These are phyloP conservation scores for Nigrospora oryzae DNA, from an alignment of 2,329 filamentous ascomycete species.

Conservation along the genomic window DNA sequence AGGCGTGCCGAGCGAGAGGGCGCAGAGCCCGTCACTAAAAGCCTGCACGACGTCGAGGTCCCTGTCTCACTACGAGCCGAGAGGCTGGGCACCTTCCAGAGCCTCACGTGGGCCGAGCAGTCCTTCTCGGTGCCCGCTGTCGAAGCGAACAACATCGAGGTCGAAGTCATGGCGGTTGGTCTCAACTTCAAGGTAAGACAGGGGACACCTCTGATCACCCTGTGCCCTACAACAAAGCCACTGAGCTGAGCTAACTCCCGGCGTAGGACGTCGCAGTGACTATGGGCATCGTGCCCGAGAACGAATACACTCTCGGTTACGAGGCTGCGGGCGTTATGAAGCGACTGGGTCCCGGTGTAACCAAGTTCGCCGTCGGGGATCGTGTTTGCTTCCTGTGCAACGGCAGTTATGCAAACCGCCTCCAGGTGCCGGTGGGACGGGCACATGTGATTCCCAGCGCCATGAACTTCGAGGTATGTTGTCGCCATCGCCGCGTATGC, in stretches of 20 bases:
- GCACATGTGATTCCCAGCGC: conserved; percentile 17
- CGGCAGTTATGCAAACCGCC: conserved; percentile 24
- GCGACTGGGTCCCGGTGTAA: conserved; percentile 8
- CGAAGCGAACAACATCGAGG: no score
- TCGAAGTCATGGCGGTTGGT: conserved; percentile 22
- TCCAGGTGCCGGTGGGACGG: conserved; percentile 24
- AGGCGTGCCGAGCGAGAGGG: conserved; percentile 2
- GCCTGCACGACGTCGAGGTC: conserved; percentile 4
- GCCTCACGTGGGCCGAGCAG: conserved; percentile 7
- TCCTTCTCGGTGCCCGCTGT: no score
- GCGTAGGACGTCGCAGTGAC: conserved; percentile 13
- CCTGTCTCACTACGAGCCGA: conserved; percentile 3
- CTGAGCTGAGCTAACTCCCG: no score
- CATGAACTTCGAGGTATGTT: conserved; percentile 4
- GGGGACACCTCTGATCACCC: no score
- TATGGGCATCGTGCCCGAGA: conserved; percentile 6
- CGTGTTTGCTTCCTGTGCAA: conserved; percentile 22
- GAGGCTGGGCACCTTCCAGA: conserved; percentile 1
- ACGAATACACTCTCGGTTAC: conserved; percentile 5
- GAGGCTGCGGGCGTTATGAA: conserved; percentile 10
- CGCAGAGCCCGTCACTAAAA: conserved; percentile 1
- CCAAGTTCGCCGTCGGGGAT: conserved; percentile 8
- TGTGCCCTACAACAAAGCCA: no score
- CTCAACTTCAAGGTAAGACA: conserved; percentile 26
- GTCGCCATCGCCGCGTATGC: no score